Evolutionary conservation across 2,329 filamentous ascomycete species (phyloP).

Genomic region (Sporothrix pallida): DNA sequence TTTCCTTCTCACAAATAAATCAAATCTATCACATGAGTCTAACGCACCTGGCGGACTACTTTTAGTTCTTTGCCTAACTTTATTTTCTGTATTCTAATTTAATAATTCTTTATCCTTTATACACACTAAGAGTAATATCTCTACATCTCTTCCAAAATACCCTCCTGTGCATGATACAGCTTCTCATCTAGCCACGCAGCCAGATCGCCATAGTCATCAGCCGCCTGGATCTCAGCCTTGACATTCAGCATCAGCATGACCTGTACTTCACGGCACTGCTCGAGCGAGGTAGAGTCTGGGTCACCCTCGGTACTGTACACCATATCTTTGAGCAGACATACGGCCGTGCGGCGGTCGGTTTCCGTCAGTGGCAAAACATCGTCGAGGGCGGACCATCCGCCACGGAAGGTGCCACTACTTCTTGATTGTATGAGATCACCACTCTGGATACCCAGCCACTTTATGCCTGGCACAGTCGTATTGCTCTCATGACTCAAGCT

Average conservation of each 20-base stretch:
- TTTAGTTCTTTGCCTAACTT: too few species aligned
- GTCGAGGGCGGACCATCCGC: constrained; percentile 39
- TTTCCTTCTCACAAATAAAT: too few species aligned
- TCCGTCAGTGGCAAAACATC: constrained; percentile 52
- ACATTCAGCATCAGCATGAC: constrained; percentile 74
- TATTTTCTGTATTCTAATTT: too few species aligned
- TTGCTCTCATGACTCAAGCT: constrained; percentile 65
- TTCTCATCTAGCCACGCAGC: constrained; percentile 56
- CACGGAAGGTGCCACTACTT: neutral
- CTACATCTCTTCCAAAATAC: neutral
- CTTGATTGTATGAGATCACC: constrained; percentile 25
- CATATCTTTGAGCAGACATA: constrained; percentile 56
- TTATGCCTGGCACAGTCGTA: constrained; percentile 56
- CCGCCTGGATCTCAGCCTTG: constrained; percentile 78
- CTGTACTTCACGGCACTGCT: constrained; percentile 65
- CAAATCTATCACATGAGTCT: too few species aligned
- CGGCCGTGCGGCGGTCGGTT: constrained; percentile 64
- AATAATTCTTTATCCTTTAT: too few species aligned
- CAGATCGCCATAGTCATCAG: constrained; percentile 62
- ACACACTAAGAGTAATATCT: neutral
- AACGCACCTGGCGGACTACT: too few species aligned
- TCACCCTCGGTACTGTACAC: constrained; percentile 32
- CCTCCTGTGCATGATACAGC: constrained; percentile 41
- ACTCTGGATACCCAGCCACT: constrained; percentile 67
- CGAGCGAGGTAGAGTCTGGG: constrained; percentile 44